phyloP scores from a whole-genome alignment of 2,329 filamentous ascomycete species.

The Leptosphaerulina australis region DNA sequence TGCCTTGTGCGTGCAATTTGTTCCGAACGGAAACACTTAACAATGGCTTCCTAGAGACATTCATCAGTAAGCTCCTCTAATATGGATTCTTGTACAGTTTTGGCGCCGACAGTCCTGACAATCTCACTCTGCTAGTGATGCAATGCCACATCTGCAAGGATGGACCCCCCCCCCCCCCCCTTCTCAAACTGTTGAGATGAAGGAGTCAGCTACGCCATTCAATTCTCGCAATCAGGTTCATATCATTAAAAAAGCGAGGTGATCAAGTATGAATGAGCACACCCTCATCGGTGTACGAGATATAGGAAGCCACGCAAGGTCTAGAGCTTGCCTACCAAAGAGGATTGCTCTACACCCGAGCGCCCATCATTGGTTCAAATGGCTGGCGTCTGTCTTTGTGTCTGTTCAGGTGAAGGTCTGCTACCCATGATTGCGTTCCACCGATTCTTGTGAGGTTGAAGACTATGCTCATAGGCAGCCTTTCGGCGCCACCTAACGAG shows the following conservation, averaged over 20 bases:
- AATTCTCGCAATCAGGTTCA: background rate
- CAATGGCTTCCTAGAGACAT: background rate
- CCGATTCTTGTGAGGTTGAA: slow-evolving; percentile 6
- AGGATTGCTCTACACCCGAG: background rate
- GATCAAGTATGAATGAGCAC: background rate
- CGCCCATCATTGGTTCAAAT: background rate
- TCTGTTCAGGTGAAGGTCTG: slow-evolving; percentile 4
- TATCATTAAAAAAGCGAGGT: background rate
- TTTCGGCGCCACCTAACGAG: background rate
- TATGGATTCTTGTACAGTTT: background rate
- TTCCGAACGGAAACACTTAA: background rate
- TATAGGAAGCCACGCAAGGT: background rate
- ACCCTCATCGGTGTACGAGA: background rate
- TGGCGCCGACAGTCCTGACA: background rate
- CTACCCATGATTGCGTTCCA: slow-evolving; percentile 5
- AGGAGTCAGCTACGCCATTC: background rate
- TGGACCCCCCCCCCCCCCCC: no score
- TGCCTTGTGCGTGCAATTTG: background rate
- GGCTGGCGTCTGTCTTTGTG: background rate
- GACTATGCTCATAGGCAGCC: slow-evolving; percentile 5
- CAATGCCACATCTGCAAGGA: background rate
- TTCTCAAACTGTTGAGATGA: background rate
- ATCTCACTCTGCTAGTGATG: background rate
- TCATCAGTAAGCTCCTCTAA: slow-evolving; percentile 6
- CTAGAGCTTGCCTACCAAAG: slow-evolving; percentile 3